phyloP scores from a whole-genome alignment of 108 stramenopile genomes.

The Discostella pseudostelligera region DNA sequence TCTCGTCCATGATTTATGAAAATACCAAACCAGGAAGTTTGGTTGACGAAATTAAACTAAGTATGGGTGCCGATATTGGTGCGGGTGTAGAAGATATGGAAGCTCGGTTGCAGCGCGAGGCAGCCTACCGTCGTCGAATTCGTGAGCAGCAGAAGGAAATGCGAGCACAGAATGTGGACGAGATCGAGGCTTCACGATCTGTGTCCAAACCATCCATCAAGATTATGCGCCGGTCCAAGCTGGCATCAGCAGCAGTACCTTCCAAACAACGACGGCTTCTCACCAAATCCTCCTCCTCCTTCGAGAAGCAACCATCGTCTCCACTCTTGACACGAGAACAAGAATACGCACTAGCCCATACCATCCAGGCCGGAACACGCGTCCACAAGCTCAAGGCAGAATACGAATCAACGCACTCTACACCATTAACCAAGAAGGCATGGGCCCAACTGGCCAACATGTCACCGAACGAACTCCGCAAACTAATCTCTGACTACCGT shows the following conservation, averaged over 20 bases:
- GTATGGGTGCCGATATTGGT: slow-evolving; percentile 23
- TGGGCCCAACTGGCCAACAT: slow-evolving; percentile 69
- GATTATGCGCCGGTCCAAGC: not conserved
- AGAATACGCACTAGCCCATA: slow-evolving; percentile 68
- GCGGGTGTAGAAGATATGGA: slow-evolving; percentile 17
- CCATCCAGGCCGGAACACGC: slow-evolving; percentile 69
- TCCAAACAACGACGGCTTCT: not conserved
- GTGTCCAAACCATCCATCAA: not conserved
- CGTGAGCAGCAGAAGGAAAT: not conserved
- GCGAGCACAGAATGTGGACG: not conserved
- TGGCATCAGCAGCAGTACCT: not conserved
- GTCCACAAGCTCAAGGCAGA: slow-evolving; percentile 63
- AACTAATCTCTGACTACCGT: slow-evolving; percentile 61
- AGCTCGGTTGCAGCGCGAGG: slow-evolving; percentile 17
- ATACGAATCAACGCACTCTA: slow-evolving; percentile 39
- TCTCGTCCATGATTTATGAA: slow-evolving; percentile 23
- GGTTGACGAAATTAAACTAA: slow-evolving; percentile 14
- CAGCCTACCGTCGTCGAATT: slow-evolving; percentile 14
- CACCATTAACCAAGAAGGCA: slow-evolving; percentile 47
- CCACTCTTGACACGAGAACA: slow-evolving; percentile 56
- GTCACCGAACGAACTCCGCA: slow-evolving; percentile 54
- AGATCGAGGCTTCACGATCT: not conserved
- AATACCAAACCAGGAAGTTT: slow-evolving; percentile 14
- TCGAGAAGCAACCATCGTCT: not conserved
- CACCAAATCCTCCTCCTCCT: slow-evolving; percentile 3